phyloP scores from a whole-genome alignment of 257 asterid genomes.

The Eucommia ulmoides region DNA sequence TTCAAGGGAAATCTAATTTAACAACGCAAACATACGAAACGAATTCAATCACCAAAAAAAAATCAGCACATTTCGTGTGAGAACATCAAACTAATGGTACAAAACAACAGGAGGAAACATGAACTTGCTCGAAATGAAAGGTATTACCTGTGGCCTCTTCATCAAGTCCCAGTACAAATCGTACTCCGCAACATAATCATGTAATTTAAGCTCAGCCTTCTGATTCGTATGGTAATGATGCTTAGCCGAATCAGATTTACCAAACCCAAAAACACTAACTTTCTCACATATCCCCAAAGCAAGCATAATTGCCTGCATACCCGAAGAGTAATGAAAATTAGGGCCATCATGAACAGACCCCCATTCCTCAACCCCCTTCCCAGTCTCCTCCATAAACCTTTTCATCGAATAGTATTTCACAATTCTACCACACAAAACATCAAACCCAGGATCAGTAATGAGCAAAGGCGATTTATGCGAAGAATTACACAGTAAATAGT shows the following conservation, averaged over 20 bases:
- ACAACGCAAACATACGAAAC: too few relatives aligned
- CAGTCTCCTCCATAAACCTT: slow-evolving; percentile 33
- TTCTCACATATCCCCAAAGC: slow-evolving; percentile 78
- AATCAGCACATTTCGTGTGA: too few relatives aligned
- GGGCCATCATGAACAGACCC: slow-evolving; percentile 52
- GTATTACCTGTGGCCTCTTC: slow-evolving; percentile 40
- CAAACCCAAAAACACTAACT: slow-evolving; percentile 81
- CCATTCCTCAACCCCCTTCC: slow-evolving; percentile 57
- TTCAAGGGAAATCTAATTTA: too few relatives aligned
- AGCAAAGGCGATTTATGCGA: slow-evolving; percentile 60
- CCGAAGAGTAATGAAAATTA: slow-evolving; percentile 86
- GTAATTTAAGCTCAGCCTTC: slow-evolving; percentile 66
- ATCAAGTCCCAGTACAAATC: slow-evolving; percentile 62
- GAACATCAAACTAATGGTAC: too few relatives aligned
- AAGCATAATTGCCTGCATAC: slow-evolving; percentile 87
- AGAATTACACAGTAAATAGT: slow-evolving; percentile 65
- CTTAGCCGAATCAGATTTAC: slow-evolving; percentile 51
- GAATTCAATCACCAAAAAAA: too few relatives aligned
- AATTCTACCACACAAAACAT: slow-evolving; percentile 57
- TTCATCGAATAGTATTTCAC: slow-evolving; percentile 78
- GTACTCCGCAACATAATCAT: slow-evolving; percentile 92
- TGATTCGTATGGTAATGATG: slow-evolving; percentile 94
- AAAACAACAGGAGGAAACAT: slow-evolving; percentile 52
- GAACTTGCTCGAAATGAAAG: slow-evolving; percentile 63
- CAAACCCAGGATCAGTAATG: slow-evolving; percentile 65